A percentile compares a stretch with the other conserved stretches of the same genome.
These are phyloP conservation scores for Alternaria sp. DNA, from an alignment of 2,329 filamentous ascomycete genomes.

Conservation along the genomic window DNA sequence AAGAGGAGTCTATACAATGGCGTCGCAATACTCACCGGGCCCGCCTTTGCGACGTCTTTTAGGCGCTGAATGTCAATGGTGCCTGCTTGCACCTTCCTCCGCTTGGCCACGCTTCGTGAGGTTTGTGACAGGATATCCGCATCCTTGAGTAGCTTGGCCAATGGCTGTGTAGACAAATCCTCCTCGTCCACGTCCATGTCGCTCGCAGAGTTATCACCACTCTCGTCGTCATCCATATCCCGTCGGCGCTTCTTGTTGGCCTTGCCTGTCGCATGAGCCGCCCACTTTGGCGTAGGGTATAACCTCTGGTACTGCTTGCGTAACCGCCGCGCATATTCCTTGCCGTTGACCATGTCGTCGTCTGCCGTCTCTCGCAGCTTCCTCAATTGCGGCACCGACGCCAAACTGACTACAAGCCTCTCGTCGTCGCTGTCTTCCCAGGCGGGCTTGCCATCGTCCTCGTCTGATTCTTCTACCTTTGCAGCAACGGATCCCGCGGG, in stretches of 20 bases:
- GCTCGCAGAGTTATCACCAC: constrained; percentile 60
- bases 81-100: constrained; percentile 80
- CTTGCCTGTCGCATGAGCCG: constrained; percentile 52
- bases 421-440: constrained; percentile 99
- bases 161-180: constrained; percentile 71
- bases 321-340: constrained; percentile 81
- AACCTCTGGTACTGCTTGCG: constrained; percentile 76
- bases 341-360: constrained; percentile 85
- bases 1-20: constrained; percentile 10
- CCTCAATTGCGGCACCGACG: constrained; percentile 74
- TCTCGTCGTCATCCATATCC: constrained; percentile 48
- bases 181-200: constrained; percentile 59
- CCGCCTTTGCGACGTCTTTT: constrained; percentile 80
- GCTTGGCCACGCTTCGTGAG: constrained; percentile 60
- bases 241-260: constrained; percentile 57
- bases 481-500: constrained; percentile 49
- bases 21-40: constrained; percentile 60
- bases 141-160: constrained; percentile 80
- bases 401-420: constrained; percentile 80
- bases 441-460: constrained; percentile 59
- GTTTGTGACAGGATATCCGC: constrained; percentile 67
- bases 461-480: constrained; percentile 49
- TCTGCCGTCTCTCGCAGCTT: constrained; percentile 81
- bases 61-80: constrained; percentile 88
- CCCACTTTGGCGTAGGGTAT: constrained; percentile 69